Evolutionary conservation across 2,329 filamentous ascomycete species (phyloP), one percentile per base, ranked within the genome.

Genomic region (Coniochaeta pulveracea): DNA sequence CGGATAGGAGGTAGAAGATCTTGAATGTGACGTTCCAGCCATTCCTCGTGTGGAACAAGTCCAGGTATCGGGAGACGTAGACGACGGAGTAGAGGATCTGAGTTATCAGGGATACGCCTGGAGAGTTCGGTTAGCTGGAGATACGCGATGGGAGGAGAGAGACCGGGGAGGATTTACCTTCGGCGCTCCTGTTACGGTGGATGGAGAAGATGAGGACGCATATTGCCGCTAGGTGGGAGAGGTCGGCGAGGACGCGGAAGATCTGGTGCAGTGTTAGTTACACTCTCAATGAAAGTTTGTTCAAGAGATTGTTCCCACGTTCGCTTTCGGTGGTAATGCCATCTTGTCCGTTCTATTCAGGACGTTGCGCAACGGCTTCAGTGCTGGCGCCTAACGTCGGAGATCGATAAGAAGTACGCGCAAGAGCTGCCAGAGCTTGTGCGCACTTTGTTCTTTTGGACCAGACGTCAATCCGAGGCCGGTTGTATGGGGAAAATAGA

Each of bases 201-300:
- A 95, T 94, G 35, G 86, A 78, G 63, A 79, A 83, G 60, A 95
- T 85, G 47, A 95, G 70, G 51, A 95, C 91, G 55, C 79, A 76
- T 69, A 94, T 95, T 37, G 86, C 91, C 31, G 76, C 66, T 28
- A 85, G 74, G 54, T 96, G 89, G 48, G 82, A 85, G 47, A 89
- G 58, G 55, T 96, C 89, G 52, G 75, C 89, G 47, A 85, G 56
- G 49, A 93, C 71, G 49, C 85, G 83, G 59, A 94, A 75, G 47
- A 71, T 42, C 72, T 76, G 38, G 14, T 15, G n/a, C n/a, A n/a
- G n/a, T n/a, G n/a, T n/a, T n/a, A n/a, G n/a, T n/a, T n/a, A n/a
- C n/a, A n/a, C n/a, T n/a, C n/a, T n/a, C n/a, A n/a, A n/a, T n/a
- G n/a, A n/a, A n/a, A n/a, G n/a, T n/a, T n/a, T n/a, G n/a, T n/a